Evolutionary conservation across 2,329 filamentous ascomycete genomes (phyloP).

Genomic region (Microdochium trichocladiopsis): DNA sequence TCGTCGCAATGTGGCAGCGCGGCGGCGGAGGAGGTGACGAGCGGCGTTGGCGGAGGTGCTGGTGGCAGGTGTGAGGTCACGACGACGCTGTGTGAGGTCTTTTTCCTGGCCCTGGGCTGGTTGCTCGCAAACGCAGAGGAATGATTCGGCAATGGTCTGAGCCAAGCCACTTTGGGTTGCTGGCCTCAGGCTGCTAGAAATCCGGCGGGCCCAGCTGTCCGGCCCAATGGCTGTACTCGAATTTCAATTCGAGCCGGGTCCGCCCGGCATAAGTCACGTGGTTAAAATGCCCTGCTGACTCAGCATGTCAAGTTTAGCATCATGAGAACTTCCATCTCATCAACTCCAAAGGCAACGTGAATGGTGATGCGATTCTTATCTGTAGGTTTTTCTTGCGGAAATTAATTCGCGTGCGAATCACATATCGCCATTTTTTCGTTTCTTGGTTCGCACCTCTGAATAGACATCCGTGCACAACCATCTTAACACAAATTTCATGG

Average conservation of each 20-base stretch:
- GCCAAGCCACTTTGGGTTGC: background rate
- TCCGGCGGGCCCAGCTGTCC: background rate
- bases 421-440: too few species aligned
- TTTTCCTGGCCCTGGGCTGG: conserved; percentile 10
- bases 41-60: conserved; percentile 2
- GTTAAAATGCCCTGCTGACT: background rate
- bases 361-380: too few species aligned
- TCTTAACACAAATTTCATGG: too few species aligned
- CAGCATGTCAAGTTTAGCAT: background rate
- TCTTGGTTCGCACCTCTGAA: too few species aligned
- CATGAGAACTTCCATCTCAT: too few species aligned
- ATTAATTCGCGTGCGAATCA: too few species aligned
- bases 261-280: background rate
- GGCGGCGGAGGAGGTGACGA: background rate
- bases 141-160: background rate
- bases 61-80: conserved; percentile 1
- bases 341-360: too few species aligned
- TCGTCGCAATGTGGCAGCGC: background rate
- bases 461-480: background rate
- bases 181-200: background rate
- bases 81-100: conserved; percentile 6
- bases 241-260: background rate
- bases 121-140: background rate
- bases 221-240: background rate
- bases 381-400: too few species aligned